These are phyloP conservation scores for Kuraishia floccosa DNA, from an alignment of 805 yeast genomes.

Conservation along the genomic window DNA sequence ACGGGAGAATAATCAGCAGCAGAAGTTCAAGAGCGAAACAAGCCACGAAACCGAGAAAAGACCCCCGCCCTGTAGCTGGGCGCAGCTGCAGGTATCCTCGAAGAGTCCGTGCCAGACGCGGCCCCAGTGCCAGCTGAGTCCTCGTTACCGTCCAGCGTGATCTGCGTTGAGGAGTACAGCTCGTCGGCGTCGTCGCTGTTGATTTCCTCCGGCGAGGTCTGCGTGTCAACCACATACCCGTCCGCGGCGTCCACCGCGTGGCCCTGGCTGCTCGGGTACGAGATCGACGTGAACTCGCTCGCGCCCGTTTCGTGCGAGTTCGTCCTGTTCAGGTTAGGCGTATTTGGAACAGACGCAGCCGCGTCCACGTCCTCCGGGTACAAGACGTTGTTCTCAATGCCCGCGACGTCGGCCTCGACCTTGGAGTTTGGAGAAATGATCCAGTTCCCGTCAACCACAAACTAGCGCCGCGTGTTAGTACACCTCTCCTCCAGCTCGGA, in stretches of 20 bases:
- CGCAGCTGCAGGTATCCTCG: no score
- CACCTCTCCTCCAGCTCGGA: no score
- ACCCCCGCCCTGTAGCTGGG: no score
- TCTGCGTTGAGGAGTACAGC: slow-evolving; percentile 13
- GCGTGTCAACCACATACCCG: no score
- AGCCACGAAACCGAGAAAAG: no score
- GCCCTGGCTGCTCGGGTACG: slow-evolving; percentile 11
- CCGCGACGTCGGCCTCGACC: slow-evolving; percentile 26
- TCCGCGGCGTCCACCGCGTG: slow-evolving; percentile 2
- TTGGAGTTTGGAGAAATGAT: slow-evolving; percentile 24
- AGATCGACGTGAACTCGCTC: slow-evolving; percentile 20
- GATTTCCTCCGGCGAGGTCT: no score
- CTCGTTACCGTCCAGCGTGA: slow-evolving; percentile 9
- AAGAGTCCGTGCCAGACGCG: no score
- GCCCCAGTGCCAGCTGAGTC: no score
- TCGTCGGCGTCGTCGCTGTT: slow-evolving; percentile 11
- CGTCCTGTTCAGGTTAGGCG: not conserved
- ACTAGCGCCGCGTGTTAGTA: slow-evolving; percentile 10
- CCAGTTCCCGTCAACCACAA: slow-evolving; percentile 53
- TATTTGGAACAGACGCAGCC: not conserved
- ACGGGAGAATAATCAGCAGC: no score
- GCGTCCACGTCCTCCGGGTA: slow-evolving; percentile 16
- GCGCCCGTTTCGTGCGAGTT: slow-evolving; percentile 10
- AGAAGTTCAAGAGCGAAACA: no score
- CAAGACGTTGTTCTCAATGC: slow-evolving; percentile 42